A percentile compares a stretch with the other conserved stretches of the same genome.
These are phyloP conservation scores for Barbatosphaeria neglecta DNA, from an alignment of 495 filamentous ascomycete genomes.

Conservation along the genomic window DNA sequence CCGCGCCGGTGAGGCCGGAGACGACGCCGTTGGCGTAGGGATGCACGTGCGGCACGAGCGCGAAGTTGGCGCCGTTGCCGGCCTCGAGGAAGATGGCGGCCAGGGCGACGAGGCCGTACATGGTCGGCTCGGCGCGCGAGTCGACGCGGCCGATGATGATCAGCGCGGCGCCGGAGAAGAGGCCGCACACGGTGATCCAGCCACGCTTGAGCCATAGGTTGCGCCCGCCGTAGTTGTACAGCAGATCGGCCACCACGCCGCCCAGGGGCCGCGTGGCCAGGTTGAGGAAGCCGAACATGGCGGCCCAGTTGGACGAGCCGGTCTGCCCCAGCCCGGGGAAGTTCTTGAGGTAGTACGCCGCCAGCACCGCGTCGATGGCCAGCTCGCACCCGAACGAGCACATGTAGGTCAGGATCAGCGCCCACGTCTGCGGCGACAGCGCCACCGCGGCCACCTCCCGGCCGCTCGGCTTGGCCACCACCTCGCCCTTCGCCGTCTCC, in stretches of 20 bases:
- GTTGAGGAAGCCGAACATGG: slow-evolving; percentile 88
- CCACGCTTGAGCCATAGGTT: slow-evolving; percentile 68
- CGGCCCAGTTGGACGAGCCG: slow-evolving; percentile 61
- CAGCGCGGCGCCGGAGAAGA: slow-evolving; percentile 55
- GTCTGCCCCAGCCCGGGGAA: slow-evolving; percentile 68
- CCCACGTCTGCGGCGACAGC: slow-evolving; percentile 54
- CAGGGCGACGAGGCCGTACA: slow-evolving; percentile 64
- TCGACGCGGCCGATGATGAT: slow-evolving; percentile 60
- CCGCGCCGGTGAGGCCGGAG: slow-evolving; percentile 63
- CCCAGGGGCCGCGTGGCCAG: slow-evolving; percentile 63
- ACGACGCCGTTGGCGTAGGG: slow-evolving; percentile 59
- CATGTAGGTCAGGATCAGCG: slow-evolving; percentile 61
- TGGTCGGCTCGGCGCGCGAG: slow-evolving; percentile 44
- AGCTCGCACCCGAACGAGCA: slow-evolving; percentile 83
- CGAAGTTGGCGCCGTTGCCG: slow-evolving; percentile 76
- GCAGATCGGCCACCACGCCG: slow-evolving; percentile 59
- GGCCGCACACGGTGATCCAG: slow-evolving; percentile 49
- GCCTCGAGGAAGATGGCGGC: slow-evolving; percentile 77
- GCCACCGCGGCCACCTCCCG: slow-evolving; percentile 46
- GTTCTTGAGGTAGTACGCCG: slow-evolving; percentile 66
- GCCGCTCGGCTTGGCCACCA: slow-evolving; percentile 54
- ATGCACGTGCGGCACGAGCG: slow-evolving; percentile 74
- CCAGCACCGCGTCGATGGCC: slow-evolving; percentile 73
- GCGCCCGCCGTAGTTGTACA: slow-evolving; percentile 48
- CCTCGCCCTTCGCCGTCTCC: slow-evolving; percentile 47